phyloP scores from a whole-genome alignment of 257 asterid species.

The Cynanchum wilfordii region DNA sequence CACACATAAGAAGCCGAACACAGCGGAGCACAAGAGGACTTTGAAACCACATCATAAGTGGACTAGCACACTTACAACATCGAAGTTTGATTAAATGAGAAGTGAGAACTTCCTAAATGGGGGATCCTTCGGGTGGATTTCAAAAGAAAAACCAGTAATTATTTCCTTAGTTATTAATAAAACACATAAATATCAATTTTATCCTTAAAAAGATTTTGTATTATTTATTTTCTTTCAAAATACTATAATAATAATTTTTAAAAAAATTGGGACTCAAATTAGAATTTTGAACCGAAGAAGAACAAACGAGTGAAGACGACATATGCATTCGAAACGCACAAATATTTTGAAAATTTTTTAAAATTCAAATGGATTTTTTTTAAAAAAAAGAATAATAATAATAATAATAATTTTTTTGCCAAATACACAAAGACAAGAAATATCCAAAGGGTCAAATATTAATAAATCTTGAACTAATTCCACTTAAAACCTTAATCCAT shows the following conservation, averaged over 20 bases:
- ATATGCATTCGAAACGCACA: neutral
- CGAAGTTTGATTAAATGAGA: no score
- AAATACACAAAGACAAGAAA: neutral
- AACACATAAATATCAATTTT: neutral
- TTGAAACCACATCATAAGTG: no score
- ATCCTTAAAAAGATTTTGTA: no score
- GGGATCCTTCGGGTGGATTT: no score
- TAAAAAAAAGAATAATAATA: no score
- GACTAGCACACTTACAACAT: no score
- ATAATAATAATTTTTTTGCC: constrained; percentile 3
- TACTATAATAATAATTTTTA: no score
- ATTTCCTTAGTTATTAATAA: neutral
- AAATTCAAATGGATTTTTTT: neutral
- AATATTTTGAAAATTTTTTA: neutral
- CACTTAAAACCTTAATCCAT: neutral
- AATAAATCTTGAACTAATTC: neutral
- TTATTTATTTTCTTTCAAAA: neutral
- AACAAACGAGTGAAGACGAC: neutral
- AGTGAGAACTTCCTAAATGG: no score
- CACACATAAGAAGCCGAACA: no score
- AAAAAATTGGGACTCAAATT: neutral
- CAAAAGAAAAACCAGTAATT: no score
- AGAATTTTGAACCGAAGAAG: neutral
- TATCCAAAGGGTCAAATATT: neutral
- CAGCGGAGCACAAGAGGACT: no score